Evolutionary conservation across 2,329 filamentous ascomycete genomes (phyloP), one percentile per base, ranked within the genome.

Genomic region (Hypoxylon sp.): DNA sequence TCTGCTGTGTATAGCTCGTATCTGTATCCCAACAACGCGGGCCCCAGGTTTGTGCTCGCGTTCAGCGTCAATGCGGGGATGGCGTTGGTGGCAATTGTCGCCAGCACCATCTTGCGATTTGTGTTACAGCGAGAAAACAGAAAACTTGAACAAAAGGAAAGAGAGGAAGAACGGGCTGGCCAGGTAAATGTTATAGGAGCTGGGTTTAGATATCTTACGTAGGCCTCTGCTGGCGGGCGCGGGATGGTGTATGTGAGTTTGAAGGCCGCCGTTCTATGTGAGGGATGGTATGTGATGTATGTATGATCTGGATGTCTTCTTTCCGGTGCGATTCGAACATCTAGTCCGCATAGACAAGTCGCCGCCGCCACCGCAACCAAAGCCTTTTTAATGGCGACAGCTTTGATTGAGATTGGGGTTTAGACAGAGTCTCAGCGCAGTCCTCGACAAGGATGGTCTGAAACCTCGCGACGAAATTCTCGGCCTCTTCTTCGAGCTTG

Each of bases 41-140:
- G 48, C 1, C 68, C 67, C 0, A 52, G 68, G 1, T 70, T 70
- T 21, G 58, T 65, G 4, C 31, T 69, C 27, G 68, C 67, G 1
- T 69, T 70, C 41, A 63, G 59, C 15, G 67, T 68, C 1, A 68
- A 70, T 35, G 67, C 67, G 1, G 62, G 49, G 0, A 69, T 69
- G 64, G 63, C 66, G 1, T 21, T 68, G 6, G 55, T 67, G 43
- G 62, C 67, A 7, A 65, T 70, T 13, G 10, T 57, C 3, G 63
- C 63, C 1, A 59, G 52, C 13, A 59, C 63, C 1, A 43, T 69
- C 1, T 37, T 70, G 8, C 61, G 58, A 8, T 62, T 68, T 24
- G 55, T 63, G 18, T 46, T 70, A 6, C 59, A 60, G 45, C 50
- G 57, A 4, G 64, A 69, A 48, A 69, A 69, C 23, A 46, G 41